Evolutionary conservation across 2,329 filamentous ascomycete genomes (phyloP), one percentile per base, ranked within the genome.

Genomic region (Zasmidium cellare): DNA sequence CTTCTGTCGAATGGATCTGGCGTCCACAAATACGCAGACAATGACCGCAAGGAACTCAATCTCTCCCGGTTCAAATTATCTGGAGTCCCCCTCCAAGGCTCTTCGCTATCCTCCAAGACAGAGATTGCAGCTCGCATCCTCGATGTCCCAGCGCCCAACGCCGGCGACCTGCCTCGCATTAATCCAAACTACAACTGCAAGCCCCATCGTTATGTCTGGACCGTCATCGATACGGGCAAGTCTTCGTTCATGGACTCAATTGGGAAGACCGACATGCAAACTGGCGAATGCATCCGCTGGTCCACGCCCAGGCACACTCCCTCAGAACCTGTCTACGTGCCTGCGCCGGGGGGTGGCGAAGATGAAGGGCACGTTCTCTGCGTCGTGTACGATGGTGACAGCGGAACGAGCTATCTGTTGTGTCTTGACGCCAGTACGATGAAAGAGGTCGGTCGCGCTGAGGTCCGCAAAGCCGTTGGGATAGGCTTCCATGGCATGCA

Each of bases 241-340:
- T 85, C 82, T 41, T 83, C 84, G 0, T 76, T 89, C 41, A 74
- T 86, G 49, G 87, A 91, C 65, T 80, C 79, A 0, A 76, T 91
- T 24, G 79, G 81, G 63, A 91, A 91, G 72, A 87, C 84, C 18
- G 87, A 91, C 67, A 76, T 84, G 2, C 65, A 74, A 9, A 86
- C 82, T 0, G 75, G 80, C 11, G 76, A 79, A 24, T 76, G 78
- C 0, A 60, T 81, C 2, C 76, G 82, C 59, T 91, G 88, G 88
- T 77, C 81, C 11, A 76, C 77, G 0, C 69, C 75, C 1, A 85
- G 82, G 0, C 86, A 90, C 65, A 87, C 85, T 0, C 88, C 88
- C 0, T 84, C 87, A 1, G 88, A 91, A 71, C 79, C 87, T 0
- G 84, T 91, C 28, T 91, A 90, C 60, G 78, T 91, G 1, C 75